Evolutionary conservation across 805 yeast genomes (phyloP).

Genomic region (Saccharomycopsis fibuligera): DNA sequence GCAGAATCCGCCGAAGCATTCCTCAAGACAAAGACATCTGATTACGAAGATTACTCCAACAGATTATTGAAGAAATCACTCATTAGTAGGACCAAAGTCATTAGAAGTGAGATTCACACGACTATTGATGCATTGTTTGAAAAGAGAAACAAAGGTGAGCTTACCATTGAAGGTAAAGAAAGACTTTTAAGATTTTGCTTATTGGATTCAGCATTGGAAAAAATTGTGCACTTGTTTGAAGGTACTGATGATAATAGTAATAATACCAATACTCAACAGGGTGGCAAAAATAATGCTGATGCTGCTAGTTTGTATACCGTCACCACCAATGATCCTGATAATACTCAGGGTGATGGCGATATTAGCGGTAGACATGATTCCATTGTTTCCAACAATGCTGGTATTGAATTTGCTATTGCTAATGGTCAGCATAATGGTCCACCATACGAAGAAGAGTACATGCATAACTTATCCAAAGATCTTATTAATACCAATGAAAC

Average conservation of each 20-base stretch:
- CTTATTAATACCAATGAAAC: conserved; percentile 18
- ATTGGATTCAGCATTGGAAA: conserved; percentile 62
- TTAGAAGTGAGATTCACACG: conserved; percentile 37
- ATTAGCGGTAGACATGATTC: not conserved
- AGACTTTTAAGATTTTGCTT: conserved; percentile 60
- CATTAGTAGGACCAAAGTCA: conserved; percentile 35
- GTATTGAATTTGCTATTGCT: not conserved
- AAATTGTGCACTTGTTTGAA: conserved; percentile 37
- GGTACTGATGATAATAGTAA: conserved; percentile 17
- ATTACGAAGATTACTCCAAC: conserved; percentile 33
- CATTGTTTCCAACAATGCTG: no score
- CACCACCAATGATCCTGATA: not conserved
- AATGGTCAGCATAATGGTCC: not conserved
- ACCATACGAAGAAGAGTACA: conserved; percentile 12
- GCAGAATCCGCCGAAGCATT: conserved; percentile 69
- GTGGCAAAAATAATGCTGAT: not conserved
- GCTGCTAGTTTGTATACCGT: not conserved
- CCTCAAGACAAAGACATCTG: conserved; percentile 33
- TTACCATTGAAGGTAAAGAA: conserved; percentile 68
- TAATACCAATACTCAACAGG: not conserved
- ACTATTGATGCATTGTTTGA: conserved; percentile 52
- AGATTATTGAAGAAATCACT: conserved; percentile 34
- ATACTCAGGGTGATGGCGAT: no score
- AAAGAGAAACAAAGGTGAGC: conserved; percentile 46
- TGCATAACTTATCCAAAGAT: conserved; percentile 21